Base-by-base conservation (phyloP, 768 basidiomycete genomes). In the Boletus vinaceobasis region DNA sequence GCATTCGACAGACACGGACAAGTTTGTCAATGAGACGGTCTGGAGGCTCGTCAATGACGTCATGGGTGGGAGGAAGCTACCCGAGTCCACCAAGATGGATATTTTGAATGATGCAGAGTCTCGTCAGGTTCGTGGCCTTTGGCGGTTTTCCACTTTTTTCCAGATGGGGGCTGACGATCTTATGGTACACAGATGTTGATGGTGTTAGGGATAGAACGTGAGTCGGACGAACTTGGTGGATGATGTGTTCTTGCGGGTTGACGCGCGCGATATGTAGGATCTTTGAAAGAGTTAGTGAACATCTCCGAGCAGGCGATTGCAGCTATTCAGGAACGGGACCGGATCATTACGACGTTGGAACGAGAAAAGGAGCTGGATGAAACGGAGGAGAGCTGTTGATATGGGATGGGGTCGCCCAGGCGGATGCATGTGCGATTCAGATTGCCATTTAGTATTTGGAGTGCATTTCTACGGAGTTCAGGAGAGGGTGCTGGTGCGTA, bases 171-270 rank as follows among this genome's bases (percentile, higher is more conserved):
- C 42, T 50, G 35, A 58, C 36, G 26, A 9, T 9, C 26, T 33
- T 7, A 17, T 33, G 26, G 19, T 3, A 8, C 38, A 9, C 43
- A 80, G 79, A 73, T 71, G 2, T 48, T 80, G 23, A 68, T 79
- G 59, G 65, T 74, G 62, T 63, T 81, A 17, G 76, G 73, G 36
- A 69, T 81, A 19, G 79, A 81, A 63, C 74, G 79, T 80, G 55
- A 64, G 76, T 67, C 3, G 7, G 48, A 37, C 7, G 9, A 3
- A 9, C 13, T 11, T 31, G 23, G 10, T 39, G 21, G 21, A 27
- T 27, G 14, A n/a, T 21, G 7, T 29, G 0, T 37, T 8, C 17
- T 14, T 21, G 19, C 7, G 14, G 8, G 5, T 23, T 56, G 26
- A 48, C 36, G 26, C 11, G 19, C n/a, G 7, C 36, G 21, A 32